Base-by-base conservation (phyloP, 148 eudicot genomes). In the Limonium bicolor region DNA sequence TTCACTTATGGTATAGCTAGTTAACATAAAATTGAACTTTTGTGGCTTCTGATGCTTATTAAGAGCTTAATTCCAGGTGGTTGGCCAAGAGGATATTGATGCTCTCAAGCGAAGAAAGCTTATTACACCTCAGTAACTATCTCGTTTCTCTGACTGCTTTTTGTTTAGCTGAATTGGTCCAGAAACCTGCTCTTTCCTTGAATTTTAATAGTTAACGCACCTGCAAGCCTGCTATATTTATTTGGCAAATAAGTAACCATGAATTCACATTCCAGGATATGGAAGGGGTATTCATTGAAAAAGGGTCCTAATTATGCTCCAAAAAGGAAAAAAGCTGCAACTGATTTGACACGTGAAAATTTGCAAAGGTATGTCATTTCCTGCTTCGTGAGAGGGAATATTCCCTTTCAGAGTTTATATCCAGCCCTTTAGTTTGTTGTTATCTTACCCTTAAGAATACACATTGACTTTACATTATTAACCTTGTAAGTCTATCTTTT, bases 261-360 rank as follows among this genome's bases (percentile, higher is more conserved):
- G 21, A n/a, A 31, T 48, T 24, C 55, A 20, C 27, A 45, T 47
- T 41, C 5, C 49, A 90, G 99, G 72, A 78, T 65, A 32, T 90
- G 95, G 99, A 90, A 71, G 68, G 93, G 95, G 36, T 80, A 80
- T 60, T 72, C 82, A 4, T 68, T 90, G 4, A 63, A 18, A 41
- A 84, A 77, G 60, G 95, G 95, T 60, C 79, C 87, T 46, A 78
- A 84, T 4, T 90, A 90, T 73, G 82, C 93, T 46, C 92, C 92
- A 1, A 68, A 68, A 64, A 77, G 97, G 59, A 77, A 60, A 66
- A 80, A 75, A 57, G 72, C 62, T 30, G 95, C 93, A 22, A 90
- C 97, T 25, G 97, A 90, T 70, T 69, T 90, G 58, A 80, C 79
- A 33, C 77, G 93, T 46, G 97, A 90, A 26, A 67, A 84, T 59